Base-by-base conservation (phyloP, 345 rosid genomes). In the Populus euphratica region DNA sequence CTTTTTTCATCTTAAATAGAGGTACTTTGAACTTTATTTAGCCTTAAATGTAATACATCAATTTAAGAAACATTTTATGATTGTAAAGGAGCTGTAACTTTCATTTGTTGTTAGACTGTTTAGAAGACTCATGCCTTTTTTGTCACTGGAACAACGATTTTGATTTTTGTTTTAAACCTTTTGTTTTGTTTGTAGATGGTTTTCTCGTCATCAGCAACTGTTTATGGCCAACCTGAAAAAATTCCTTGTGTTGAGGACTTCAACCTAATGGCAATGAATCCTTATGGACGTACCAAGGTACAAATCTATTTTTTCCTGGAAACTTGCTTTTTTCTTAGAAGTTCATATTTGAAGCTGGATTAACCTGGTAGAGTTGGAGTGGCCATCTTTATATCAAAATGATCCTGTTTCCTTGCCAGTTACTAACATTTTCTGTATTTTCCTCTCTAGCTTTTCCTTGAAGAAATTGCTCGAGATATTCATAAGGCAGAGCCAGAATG, bases 141-240 rank as follows among this genome's bases (percentile, higher is more conserved):
- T 27, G 17, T 18, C 68, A 68, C 59, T 77, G 27, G 72, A 36
- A 50, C 5, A 76, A 56, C 5, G 56, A 49, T 25, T 62, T 43
- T 44, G 49, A 35, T 21, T 4, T 76, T 35, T 44, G 52, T 62
- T 10, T 9, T 41, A 2, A 41, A 33, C 41, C 7, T 54, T 36
- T 69, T 23, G n/a, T 20, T 43, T 6, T 47, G 17, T 7, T 29
- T 76, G 62, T 72, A 93, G 98, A 87, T 93, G 92, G 98, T 92
- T 50, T 96, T 96, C 83, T 96, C 99, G n/a, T 96, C 99, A 66
- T 93, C 98, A 31, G 92, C 99, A 38, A 96, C 99, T 69, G 97
- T 93, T 56, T 96, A 93, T 83, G 96, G 98, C 80, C 98, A 96
- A 83, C 99, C 99, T 18, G 93, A 91, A 35, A 88, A 83, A 81